A percentile compares a stretch with the other conserved stretches of the same genome.
phyloP scores from a whole-genome alignment of 2,329 filamentous ascomycete species.

The Myriosclerotinia scirpicola region DNA sequence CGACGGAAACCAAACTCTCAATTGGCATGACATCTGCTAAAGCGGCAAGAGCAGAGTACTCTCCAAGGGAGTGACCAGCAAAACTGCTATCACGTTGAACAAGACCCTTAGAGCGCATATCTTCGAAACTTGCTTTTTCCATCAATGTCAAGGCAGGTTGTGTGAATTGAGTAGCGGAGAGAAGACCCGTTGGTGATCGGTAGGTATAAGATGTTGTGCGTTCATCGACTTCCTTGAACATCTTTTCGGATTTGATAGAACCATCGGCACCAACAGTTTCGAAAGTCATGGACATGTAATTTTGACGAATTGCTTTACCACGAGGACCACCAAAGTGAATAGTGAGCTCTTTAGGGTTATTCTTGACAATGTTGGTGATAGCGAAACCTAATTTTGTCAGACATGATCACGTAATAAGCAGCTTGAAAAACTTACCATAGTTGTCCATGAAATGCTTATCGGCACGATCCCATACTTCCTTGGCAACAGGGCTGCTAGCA shows the following conservation, averaged over 20 bases:
- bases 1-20: constrained; percentile 94
- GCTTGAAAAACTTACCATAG: constrained; percentile 67
- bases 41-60: constrained; percentile 95
- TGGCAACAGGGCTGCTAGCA: constrained; percentile 86
- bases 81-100: constrained; percentile 97
- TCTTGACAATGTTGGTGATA: constrained; percentile 98
- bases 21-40: constrained; percentile 99
- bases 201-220: constrained; percentile 95
- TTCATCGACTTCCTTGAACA: constrained; percentile 97
- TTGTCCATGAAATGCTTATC: constrained; percentile 99
- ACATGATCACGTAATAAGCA: constrained; percentile 19
- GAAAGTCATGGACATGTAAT: constrained; percentile 99
- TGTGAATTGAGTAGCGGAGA: constrained; percentile 98
- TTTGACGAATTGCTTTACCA: constrained; percentile 95
- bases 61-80: constrained; percentile 94
- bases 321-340: constrained; percentile 96
- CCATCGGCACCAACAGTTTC: constrained; percentile 95
- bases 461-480: constrained; percentile 96
- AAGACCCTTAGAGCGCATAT: constrained; percentile 96
- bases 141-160: constrained; percentile 96
- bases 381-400: constrained; percentile 67
- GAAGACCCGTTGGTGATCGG: constrained; percentile 86
- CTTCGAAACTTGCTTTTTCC: constrained; percentile 99
- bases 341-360: constrained; percentile 98
- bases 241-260: constrained; percentile 95